phyloP scores from a whole-genome alignment of 345 rosid genomes.

The Chamaenerion angustifolium region DNA sequence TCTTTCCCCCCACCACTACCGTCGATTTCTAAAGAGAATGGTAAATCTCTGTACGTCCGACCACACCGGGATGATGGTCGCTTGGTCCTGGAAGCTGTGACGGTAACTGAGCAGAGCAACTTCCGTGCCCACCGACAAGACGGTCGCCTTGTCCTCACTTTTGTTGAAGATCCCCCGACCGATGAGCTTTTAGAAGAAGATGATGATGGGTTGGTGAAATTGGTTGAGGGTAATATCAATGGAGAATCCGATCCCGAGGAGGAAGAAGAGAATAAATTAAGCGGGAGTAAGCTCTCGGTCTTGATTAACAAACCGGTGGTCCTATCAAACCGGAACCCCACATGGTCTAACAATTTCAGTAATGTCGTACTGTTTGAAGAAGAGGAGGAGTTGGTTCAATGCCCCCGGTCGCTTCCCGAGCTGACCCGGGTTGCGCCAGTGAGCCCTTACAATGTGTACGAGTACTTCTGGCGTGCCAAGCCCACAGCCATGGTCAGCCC shows the following conservation, averaged over 20 bases:
- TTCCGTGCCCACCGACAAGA: slow-evolving; percentile 66
- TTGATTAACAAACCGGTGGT: slow-evolving; percentile 36
- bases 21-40: slow-evolving; percentile 36
- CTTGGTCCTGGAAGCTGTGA: slow-evolving; percentile 79
- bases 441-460: slow-evolving; percentile 44
- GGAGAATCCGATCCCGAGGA: slow-evolving; percentile 7
- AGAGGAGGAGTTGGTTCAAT: slow-evolving; percentile 15
- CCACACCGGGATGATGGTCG: slow-evolving; percentile 75
- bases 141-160: slow-evolving; percentile 87
- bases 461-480: slow-evolving; percentile 51
- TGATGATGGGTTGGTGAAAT: slow-evolving; percentile 13
- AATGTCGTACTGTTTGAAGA: slow-evolving; percentile 15
- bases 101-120: slow-evolving; percentile 51
- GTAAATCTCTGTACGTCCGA: slow-evolving; percentile 47
- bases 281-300: slow-evolving; percentile 43
- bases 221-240: slow-evolving; percentile 3
- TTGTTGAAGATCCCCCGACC: slow-evolving; percentile 12
- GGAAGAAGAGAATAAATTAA: slow-evolving; percentile 16
- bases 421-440: slow-evolving; percentile 31
- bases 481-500: slow-evolving; percentile 7
- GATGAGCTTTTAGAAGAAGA: slow-evolving; percentile 10
- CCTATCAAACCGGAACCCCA: slow-evolving; percentile 27
- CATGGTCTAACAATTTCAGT: slow-evolving; percentile 28
- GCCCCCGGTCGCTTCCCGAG: slow-evolving; percentile 51
- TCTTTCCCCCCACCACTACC: slow-evolving; percentile 74